A percentile compares a stretch with the other conserved stretches of the same genome.
Conservation (phyloP, 2,329 filamentous ascomycete species). For the Fusarium pininemorale region DNA sequence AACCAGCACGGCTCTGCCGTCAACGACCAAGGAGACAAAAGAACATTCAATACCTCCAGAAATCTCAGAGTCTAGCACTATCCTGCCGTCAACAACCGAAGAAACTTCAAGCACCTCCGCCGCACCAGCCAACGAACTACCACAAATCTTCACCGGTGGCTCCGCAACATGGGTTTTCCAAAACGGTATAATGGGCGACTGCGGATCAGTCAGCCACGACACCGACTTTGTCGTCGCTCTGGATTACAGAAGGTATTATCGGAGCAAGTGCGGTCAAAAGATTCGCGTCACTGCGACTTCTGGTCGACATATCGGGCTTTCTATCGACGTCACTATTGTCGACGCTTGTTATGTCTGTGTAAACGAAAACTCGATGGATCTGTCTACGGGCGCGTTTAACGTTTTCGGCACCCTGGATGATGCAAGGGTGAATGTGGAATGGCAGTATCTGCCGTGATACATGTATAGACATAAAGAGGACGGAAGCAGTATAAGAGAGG, state of each 20-base stretch:
- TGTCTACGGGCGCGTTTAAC: background rate
- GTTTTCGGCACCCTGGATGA: background rate
- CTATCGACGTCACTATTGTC: background rate
- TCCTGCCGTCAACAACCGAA: background rate
- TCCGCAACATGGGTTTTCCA: background rate
- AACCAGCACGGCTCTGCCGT: no score
- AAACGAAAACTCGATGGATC: background rate
- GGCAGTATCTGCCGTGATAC: background rate
- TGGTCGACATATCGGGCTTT: background rate
- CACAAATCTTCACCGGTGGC: background rate
- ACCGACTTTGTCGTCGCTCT: background rate
- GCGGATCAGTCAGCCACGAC: background rate
- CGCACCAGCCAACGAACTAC: background rate
- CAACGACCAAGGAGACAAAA: no score
- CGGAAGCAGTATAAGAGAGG: no score
- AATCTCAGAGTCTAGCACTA: background rate
- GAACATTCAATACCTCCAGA: no score
- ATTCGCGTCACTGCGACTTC: background rate
- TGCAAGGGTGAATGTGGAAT: accelerated
- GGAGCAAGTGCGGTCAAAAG: background rate
- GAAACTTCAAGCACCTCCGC: background rate
- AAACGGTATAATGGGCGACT: accelerated
- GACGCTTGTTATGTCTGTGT: accelerated
- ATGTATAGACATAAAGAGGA: no score
- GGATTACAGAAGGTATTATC: background rate